These are phyloP conservation scores for Starmerella apicola DNA, from an alignment of 805 yeast genomes.

Conservation along the genomic window DNA sequence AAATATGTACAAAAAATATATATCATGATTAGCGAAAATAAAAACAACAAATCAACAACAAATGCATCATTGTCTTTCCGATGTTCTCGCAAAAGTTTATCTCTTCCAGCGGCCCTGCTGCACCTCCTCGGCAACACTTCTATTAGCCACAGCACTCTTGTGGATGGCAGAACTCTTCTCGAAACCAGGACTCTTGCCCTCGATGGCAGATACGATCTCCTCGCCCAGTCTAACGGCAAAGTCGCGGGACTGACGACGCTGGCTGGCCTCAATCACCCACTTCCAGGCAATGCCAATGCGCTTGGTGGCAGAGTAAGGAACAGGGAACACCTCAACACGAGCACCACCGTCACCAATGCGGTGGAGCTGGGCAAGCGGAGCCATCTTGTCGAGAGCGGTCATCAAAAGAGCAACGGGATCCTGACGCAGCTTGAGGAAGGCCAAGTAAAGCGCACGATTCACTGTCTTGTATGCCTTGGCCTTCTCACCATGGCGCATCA, in stretches of 20 bases:
- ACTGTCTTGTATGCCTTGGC: slow-evolving; percentile 62
- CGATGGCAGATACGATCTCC: slow-evolving; percentile 65
- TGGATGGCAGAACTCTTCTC: slow-evolving; percentile 77
- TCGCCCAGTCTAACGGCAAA: slow-evolving; percentile 83
- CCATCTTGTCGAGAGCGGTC: slow-evolving; percentile 63
- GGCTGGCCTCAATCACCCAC: slow-evolving; percentile 82
- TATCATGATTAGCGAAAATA: too few species aligned
- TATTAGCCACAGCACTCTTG: slow-evolving; percentile 73
- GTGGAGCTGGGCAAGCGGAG: slow-evolving; percentile 70
- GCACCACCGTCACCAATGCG: slow-evolving; percentile 78
- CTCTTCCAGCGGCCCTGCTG: slow-evolving; percentile 17
- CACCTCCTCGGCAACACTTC: slow-evolving; percentile 30
- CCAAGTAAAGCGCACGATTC: slow-evolving; percentile 67
- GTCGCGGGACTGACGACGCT: slow-evolving; percentile 64
- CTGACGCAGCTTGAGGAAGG: slow-evolving; percentile 54
- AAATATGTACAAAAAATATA: too few species aligned
- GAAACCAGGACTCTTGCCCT: slow-evolving; percentile 70
- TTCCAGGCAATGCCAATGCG: slow-evolving; percentile 74
- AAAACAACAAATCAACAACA: too few species aligned
- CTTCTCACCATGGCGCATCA: slow-evolving; percentile 89
- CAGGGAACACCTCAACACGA: slow-evolving; percentile 67
- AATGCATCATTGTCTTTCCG: too few species aligned
- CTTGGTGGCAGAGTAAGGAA: slow-evolving; percentile 70
- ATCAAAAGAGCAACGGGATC: slow-evolving; percentile 73
- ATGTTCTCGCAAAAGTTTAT: too few species aligned